Percentiles rank a stretch among this genome's conserved stretches.
Evolutionary conservation across 2,329 filamentous ascomycete genomes (phyloP).

Genomic region (Apiospora marii): DNA sequence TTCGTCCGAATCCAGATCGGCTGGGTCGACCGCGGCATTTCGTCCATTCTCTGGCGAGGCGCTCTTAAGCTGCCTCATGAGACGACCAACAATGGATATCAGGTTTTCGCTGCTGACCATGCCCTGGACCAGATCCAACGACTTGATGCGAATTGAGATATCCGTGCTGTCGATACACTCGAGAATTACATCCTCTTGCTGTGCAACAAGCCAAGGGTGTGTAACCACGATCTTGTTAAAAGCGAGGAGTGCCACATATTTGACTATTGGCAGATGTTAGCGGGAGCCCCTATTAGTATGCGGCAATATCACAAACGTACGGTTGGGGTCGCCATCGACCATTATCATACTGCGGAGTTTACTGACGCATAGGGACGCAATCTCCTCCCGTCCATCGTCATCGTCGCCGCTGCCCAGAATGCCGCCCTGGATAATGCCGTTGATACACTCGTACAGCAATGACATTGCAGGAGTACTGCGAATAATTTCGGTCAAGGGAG

Average conservation of each 20-base stretch:
- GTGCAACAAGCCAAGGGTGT: constrained; percentile 85
- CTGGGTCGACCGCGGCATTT: constrained; percentile 53
- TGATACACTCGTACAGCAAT: constrained; percentile 97
- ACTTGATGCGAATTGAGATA: constrained; percentile 93
- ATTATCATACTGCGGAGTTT: constrained; percentile 95
- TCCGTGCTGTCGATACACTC: constrained; percentile 96
- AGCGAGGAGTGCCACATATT: constrained; percentile 94
- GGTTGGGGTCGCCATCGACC: constrained; percentile 90
- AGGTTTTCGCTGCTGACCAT: constrained; percentile 94
- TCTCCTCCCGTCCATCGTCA: constrained; percentile 84
- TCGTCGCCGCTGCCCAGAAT: constrained; percentile 87
- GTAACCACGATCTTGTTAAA: constrained; percentile 94
- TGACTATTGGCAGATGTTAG: constrained; percentile 63
- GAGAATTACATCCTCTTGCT: constrained; percentile 95
- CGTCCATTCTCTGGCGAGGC: constrained; percentile 62
- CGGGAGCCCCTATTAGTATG: constrained; percentile 26
- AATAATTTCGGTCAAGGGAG: constrained; percentile 91
- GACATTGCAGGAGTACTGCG: constrained; percentile 97
- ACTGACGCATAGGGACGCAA: constrained; percentile 88
- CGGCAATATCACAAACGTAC: constrained; percentile 59
- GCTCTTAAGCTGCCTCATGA: constrained; percentile 85
- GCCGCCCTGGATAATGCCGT: constrained; percentile 95
- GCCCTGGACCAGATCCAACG: constrained; percentile 87
- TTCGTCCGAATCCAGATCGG: constrained; percentile 57
- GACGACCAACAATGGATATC: constrained; percentile 80